Percentiles rank a stretch among this genome's conserved stretches.
These are phyloP conservation scores for Amaranthus hypochondriacus DNA, from an alignment of 148 eudicot species.

Conservation along the genomic window DNA sequence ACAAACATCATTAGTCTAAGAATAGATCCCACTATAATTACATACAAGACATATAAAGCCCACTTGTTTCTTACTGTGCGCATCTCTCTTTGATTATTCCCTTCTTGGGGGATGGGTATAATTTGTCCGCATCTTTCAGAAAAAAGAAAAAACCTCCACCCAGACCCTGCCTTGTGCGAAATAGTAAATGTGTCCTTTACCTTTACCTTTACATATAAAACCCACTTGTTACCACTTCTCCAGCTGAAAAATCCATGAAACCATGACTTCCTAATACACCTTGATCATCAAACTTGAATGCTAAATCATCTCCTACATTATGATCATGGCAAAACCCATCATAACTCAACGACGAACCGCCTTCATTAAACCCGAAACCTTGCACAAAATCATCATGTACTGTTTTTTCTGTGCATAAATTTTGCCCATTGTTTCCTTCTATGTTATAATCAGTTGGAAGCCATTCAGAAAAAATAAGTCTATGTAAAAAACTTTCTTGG, in stretches of 20 bases:
- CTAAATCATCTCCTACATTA: conserved; percentile 22
- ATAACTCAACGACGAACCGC: conserved; percentile 9
- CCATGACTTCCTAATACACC: conserved; percentile 16
- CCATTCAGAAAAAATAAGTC: conserved; percentile 28
- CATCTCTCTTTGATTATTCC: too few species aligned
- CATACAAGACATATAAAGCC: too few species aligned
- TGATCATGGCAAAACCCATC: conserved; percentile 17
- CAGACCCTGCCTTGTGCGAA: too few species aligned
- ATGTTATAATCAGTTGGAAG: conserved; percentile 9
- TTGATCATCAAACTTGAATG: conserved; percentile 22
- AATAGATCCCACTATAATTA: too few species aligned
- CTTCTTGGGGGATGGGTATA: too few species aligned
- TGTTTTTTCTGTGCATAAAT: conserved; percentile 11
- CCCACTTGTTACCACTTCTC: conserved; percentile 12
- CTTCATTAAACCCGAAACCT: conserved; percentile 15
- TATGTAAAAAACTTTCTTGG: conserved; percentile 17
- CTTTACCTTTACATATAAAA: conserved; percentile 1
- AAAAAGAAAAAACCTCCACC: too few species aligned
- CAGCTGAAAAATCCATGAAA: conserved; percentile 20
- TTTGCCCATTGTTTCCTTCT: neutral
- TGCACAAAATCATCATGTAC: conserved; percentile 6
- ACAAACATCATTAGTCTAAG: too few species aligned
- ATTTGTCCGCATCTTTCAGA: too few species aligned
- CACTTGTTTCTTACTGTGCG: too few species aligned
- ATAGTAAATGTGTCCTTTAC: too few species aligned